Base-by-base conservation (phyloP, 2,329 filamentous ascomycete species). In the Shiraia sp. region DNA sequence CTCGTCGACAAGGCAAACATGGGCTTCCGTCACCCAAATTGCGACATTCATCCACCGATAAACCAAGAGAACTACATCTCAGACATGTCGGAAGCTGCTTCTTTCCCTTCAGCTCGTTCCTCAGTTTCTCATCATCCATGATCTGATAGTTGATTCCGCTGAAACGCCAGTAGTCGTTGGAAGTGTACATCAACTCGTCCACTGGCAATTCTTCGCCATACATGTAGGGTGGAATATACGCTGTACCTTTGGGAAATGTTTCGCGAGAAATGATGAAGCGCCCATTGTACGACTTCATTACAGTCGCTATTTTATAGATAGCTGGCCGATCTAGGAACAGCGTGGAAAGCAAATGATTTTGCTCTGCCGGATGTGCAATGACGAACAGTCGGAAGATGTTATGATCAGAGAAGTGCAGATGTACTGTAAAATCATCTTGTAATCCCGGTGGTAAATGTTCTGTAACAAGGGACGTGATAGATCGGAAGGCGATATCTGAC, bases 181-280 rank as follows among this genome's bases (percentile, higher is more conserved):
- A 66, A 32, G 62, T 52, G 27, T 68, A 69, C 37, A 65, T 45
- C 6, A 49, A 12, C 10, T 48, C 45, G 31, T 68, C 63, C 2
- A 51, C 39, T 0, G 66, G 66, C 3, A 47, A 28, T 6, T 65
- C 59, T 16, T 69, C 66, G 9, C 65, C 63, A 14, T 65, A 51
- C 62, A 69, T 65, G 31, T 61, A 69, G 1, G 66, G 66, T 3
- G 63, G 63, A 1, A 69, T 69, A 31, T 51, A 68, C 0, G 48
- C 28, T 0, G 33, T 46, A 0, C 50, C 55, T 3, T 37, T 34
- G 0, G 34, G 38, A 24, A 69, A 69, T 0, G 31, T 43, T 12
- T 65, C 51, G 4, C 49, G 50, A 2, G 57, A 59, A 13, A 68
- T 44, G 7, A 53, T 24, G 8, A 69, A 53, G 7, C 43, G 49